These are phyloP conservation scores for Spizellomyces punctatus DNA, from an alignment of 192 early-diverging fungal genomes.

Conservation along the genomic window DNA sequence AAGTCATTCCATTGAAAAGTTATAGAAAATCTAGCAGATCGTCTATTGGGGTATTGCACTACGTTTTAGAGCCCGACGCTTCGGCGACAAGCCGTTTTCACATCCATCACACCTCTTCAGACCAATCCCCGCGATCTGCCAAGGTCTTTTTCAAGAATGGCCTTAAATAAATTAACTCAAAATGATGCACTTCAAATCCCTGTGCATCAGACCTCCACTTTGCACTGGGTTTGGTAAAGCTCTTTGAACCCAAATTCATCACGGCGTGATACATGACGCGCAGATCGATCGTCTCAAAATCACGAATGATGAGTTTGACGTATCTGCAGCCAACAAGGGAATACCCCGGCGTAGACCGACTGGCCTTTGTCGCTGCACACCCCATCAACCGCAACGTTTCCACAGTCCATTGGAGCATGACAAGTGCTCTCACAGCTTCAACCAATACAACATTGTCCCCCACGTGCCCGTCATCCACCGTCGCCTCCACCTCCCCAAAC, in stretches of 20 bases:
- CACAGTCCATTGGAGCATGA: conserved; percentile 17
- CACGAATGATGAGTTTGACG: conserved; percentile 1
- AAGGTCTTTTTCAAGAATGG: conserved; percentile 14
- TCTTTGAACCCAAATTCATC: conserved; percentile 5
- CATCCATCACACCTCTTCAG: not conserved
- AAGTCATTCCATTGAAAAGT: no score
- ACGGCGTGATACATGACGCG: conserved; percentile 10
- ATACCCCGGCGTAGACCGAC: conserved; percentile 12
- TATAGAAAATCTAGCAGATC: no score
- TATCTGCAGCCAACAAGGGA: conserved; percentile 17
- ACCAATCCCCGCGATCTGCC: conserved; percentile 11
- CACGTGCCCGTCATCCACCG: not conserved
- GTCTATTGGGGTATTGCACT: no score
- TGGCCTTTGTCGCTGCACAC: conserved; percentile 20
- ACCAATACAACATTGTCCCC: not conserved
- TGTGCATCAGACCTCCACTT: conserved; percentile 23
- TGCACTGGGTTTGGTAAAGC: conserved; percentile 13
- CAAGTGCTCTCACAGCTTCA: conserved; percentile 8
- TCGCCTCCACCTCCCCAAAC: not conserved
- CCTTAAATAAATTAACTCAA: conserved; percentile 18
- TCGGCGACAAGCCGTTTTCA: no score
- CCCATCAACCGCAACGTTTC: conserved; percentile 23
- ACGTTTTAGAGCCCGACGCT: no score
- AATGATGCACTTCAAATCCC: conserved; percentile 23
- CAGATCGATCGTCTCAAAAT: conserved; percentile 2